Percentiles rank a stretch among this genome's conserved stretches.
These are phyloP conservation scores for Leucocoprinus leucothites DNA, from an alignment of 768 basidiomycete genomes.

Conservation along the genomic window DNA sequence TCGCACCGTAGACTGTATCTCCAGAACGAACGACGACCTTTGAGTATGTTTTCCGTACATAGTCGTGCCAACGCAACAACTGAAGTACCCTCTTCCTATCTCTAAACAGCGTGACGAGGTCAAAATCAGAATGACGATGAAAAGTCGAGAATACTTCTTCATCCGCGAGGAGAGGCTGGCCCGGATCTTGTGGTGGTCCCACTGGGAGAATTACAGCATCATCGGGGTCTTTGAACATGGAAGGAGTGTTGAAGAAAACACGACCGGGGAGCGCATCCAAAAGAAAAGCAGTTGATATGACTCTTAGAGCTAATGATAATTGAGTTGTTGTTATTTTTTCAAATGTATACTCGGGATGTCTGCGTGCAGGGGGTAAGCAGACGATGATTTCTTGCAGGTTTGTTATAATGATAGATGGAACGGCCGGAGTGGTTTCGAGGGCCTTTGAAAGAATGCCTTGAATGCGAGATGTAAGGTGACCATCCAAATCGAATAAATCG, in stretches of 20 bases:
- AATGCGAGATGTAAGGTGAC: neutral
- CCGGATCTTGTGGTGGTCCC: conserved; percentile 17
- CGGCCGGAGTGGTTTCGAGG: conserved; percentile 7
- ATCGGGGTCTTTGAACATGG: neutral
- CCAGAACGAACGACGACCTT: neutral
- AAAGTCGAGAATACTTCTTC: conserved; percentile 20
- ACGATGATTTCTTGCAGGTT: conserved; percentile 13
- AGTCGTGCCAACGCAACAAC: conserved; percentile 24
- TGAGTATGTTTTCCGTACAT: conserved; percentile 13
- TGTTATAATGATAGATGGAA: conserved; percentile 10
- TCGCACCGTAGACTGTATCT: conserved; percentile 14
- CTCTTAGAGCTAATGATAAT: conserved; percentile 15
- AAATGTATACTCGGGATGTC: conserved; percentile 5
- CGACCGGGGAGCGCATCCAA: neutral
- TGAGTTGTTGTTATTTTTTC: conserved; percentile 15
- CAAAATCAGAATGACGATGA: conserved; percentile 23
- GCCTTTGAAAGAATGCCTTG: conserved; percentile 9
- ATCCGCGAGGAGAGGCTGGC: conserved; percentile 15
- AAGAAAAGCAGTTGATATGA: conserved; percentile 15
- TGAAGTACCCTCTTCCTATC: conserved; percentile 21
- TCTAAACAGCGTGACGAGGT: conserved; percentile 19
- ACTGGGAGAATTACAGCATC: conserved; percentile 9
- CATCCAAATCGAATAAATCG: conserved; percentile 10
- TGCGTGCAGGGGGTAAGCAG: conserved; percentile 8
- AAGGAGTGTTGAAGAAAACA: neutral